Base-by-base conservation (phyloP, 768 basidiomycete species). In the Udeniomyces megalosporus region DNA sequence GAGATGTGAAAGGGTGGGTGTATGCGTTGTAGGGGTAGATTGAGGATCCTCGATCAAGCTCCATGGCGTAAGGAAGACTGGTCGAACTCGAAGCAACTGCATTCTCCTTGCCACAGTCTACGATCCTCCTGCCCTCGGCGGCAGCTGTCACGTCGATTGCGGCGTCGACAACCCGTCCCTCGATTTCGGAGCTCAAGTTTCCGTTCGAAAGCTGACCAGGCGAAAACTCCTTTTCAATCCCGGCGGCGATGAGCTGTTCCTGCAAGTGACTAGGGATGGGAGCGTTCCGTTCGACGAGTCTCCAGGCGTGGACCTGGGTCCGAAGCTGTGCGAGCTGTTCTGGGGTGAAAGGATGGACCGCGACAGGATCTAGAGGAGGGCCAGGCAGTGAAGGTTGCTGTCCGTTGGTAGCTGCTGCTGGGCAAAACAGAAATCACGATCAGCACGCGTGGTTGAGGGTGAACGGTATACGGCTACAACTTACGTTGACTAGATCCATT, bases 1-100 rank as follows among this genome's bases (percentile, higher is more conserved):
- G 85, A 45, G 70, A 70, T 28, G 71, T 64, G 3, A 71, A 66
- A 14, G 91, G 91, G 68, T 90, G 82, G 31, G 80, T 79, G 71
- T 82, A 92, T 22, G 91, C 84, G 72, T 93, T 93, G 77, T 91
- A 92, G 2, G 91, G 91, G 69, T 92, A 90, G 63, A 92, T 83
- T 45, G 82, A 81, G 0, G 88, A 90, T 61, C 81, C 78, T 57
- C 80, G 76, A 71, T 92, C 82, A 70, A 86, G 85, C 65, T 93
- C 89, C 32, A 86, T 76, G 35, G 71, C 45, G 60, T 50, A 44
- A 17, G 66, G 35, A 22, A 56, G 58, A 11, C 47, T 31, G 38
- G n/a, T 58, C 61, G 10, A 54, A 57, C 22, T 61, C 56, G n/a
- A 15, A 20, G 51, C 61, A 51, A 61, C 14, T 38, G 49, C 22